Evolutionary conservation across 2,329 filamentous ascomycete species (phyloP).

Genomic region (Pezicula radicicola): DNA sequence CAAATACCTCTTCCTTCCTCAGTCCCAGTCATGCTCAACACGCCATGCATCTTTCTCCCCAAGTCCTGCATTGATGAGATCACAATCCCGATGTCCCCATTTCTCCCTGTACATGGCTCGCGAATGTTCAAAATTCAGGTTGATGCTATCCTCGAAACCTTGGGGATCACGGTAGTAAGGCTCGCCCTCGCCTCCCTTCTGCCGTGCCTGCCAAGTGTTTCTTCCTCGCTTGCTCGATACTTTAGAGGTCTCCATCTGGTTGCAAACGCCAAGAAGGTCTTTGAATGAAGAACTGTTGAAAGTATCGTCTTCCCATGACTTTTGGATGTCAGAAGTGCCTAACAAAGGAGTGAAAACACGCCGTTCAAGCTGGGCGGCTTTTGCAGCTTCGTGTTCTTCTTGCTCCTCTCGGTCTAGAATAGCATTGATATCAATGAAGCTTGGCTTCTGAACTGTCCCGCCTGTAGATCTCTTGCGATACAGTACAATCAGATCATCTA

Average conservation of each 20-base stretch:
- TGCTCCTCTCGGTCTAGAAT: slow-evolving; percentile 6
- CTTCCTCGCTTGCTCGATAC: slow-evolving; percentile 28
- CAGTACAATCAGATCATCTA: slow-evolving; percentile 40
- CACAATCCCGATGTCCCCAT: slow-evolving; percentile 38
- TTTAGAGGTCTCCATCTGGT: slow-evolving; percentile 27
- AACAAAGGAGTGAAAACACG: not conserved
- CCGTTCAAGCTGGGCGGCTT: not conserved
- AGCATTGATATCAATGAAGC: slow-evolving; percentile 25
- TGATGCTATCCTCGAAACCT: slow-evolving; percentile 38
- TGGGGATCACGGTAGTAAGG: slow-evolving; percentile 46
- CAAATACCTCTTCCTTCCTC: not conserved
- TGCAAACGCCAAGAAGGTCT: slow-evolving; percentile 23
- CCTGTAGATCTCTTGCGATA: slow-evolving; percentile 34
- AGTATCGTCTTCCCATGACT: slow-evolving; percentile 12
- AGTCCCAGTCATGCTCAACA: slow-evolving; percentile 35
- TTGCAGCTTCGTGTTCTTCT: not conserved
- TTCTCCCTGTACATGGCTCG: slow-evolving; percentile 35
- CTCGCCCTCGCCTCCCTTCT: slow-evolving; percentile 47
- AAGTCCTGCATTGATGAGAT: slow-evolving; percentile 31
- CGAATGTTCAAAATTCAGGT: slow-evolving; percentile 40
- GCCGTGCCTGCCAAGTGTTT: slow-evolving; percentile 49
- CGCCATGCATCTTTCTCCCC: slow-evolving; percentile 39
- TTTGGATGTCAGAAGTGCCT: not conserved
- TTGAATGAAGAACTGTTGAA: slow-evolving; percentile 22
- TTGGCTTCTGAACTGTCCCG: slow-evolving; percentile 16